Conservation (phyloP, 78 protist genomes). For the Dictyostelium brefeldianum region DNA sequence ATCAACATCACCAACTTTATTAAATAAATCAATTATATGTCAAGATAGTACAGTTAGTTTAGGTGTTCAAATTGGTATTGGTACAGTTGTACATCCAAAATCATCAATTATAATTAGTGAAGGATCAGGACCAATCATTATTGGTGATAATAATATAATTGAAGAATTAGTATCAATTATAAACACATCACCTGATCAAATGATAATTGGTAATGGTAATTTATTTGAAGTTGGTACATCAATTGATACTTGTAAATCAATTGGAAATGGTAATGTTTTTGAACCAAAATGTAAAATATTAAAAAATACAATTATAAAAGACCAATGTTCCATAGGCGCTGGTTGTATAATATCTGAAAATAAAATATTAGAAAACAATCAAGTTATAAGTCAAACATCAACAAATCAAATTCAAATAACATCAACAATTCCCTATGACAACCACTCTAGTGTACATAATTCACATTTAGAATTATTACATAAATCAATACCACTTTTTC, state of each 20-base stretch:
- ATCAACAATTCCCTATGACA: slow-evolving; percentile 21
- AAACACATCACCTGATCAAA: slow-evolving; percentile 37
- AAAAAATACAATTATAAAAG: slow-evolving; percentile 6
- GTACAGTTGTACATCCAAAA: slow-evolving; percentile 61
- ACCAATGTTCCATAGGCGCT: slow-evolving; percentile 55
- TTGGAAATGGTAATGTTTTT: slow-evolving; percentile 76
- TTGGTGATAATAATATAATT: slow-evolving; percentile 68
- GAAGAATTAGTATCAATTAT: slow-evolving; percentile 58
- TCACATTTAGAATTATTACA: slow-evolving; percentile 52
- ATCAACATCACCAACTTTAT: background rate
- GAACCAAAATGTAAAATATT: slow-evolving; percentile 62
- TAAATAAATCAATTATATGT: slow-evolving; percentile 37
- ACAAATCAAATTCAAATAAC: background rate
- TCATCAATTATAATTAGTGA: slow-evolving; percentile 45
- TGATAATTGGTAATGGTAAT: slow-evolving; percentile 63
- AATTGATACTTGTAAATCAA: slow-evolving; percentile 12
- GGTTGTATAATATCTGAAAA: slow-evolving; percentile 35
- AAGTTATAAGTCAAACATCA: slow-evolving; percentile 5
- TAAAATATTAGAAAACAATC: slow-evolving; percentile 7
- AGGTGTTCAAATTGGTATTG: slow-evolving; percentile 47
- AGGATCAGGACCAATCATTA: slow-evolving; percentile 31
- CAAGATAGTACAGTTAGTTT: slow-evolving; percentile 63
- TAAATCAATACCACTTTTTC: slow-evolving; percentile 64
- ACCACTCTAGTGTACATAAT: slow-evolving; percentile 26
- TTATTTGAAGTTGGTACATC: slow-evolving; percentile 77